Base-by-base conservation (phyloP, 495 filamentous ascomycete genomes). In the Xylaria telfairii region DNA sequence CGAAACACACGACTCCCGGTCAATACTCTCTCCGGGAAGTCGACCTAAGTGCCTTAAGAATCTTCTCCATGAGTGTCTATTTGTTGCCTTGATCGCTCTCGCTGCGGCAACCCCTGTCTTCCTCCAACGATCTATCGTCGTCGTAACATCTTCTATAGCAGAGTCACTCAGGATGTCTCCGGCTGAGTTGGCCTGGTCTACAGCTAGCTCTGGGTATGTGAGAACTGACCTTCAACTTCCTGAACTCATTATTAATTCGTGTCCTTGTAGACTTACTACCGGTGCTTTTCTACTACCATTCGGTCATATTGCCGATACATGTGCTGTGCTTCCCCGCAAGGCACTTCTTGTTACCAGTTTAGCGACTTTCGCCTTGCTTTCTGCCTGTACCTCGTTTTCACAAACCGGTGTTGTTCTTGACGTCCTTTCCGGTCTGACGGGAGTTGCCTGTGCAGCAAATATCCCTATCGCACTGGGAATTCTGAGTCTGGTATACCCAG, bases 261-360 rank as follows among this genome's bases (percentile, higher is more conserved):
- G 65, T 39, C 60, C 65, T n/a, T 46, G 12, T 28, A 78, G 76
- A n/a, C 57, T 91, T 13, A 86, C 83, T 21, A 87, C 86, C 42
- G 89, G 89, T 41, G 83, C 88, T 7, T 87, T 91, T 66, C 79
- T 91, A 19, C 79, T 91, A 8, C 85, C 89, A 71, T 91, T 91
- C 70, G 89, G 88, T 26, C 86, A 87, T 71, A 76, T 90, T 34
- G 86, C 89, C 32, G 89, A 91, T 53, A 76, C 63, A 13, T 78
- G 74, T 26, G 66, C 66, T 61, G 78, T 90, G 68, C 84, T 91
- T 66, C 88, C 88, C 65, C 85, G 88, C 32, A 89, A 88, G 73
- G 73, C 76, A 0, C 81, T 90, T 51, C 86, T 91, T 70, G 83
- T 90, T 21, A 75, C 80, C 51, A 86, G 85, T 70, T 83, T 91